Conservation (phyloP, 768 basidiomycete genomes). For the Boletus rubroflammeus region DNA sequence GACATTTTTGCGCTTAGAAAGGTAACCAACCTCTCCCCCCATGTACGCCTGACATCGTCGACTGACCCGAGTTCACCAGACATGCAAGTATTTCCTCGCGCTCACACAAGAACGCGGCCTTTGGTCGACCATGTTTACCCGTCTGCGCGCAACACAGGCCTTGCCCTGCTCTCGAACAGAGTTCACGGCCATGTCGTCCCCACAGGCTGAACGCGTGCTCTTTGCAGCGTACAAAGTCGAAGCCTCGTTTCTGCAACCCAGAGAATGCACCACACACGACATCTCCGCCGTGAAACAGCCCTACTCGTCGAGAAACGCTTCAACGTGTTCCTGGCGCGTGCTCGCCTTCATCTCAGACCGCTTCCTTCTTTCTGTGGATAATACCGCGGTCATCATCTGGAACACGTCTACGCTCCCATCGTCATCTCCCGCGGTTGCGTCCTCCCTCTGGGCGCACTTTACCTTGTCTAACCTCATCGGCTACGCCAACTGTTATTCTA, state of each 20-base stretch:
- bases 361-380: slow-evolving; percentile 19
- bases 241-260: slow-evolving; percentile 13
- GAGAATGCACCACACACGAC: not conserved
- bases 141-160: slow-evolving; percentile 10
- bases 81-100: slow-evolving; percentile 19
- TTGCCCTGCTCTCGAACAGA: slow-evolving; percentile 15
- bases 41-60: not conserved
- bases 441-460: slow-evolving; percentile 13
- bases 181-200: slow-evolving; percentile 3
- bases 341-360: slow-evolving; percentile 20
- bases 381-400: slow-evolving; percentile 14
- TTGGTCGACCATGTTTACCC: slow-evolving; percentile 18
- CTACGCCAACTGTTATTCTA: slow-evolving; percentile 1
- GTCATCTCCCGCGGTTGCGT: not conserved
- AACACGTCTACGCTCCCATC: not conserved
- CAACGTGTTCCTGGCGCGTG: slow-evolving; percentile 2
- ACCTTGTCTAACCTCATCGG: slow-evolving; percentile 3
- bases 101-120: slow-evolving; percentile 17
- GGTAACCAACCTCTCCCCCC: not conserved
- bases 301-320: not conserved
- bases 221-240: slow-evolving; percentile 13
- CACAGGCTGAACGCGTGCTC: slow-evolving; percentile 15
- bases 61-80: slow-evolving; percentile 12
- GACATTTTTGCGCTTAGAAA: slow-evolving; percentile 18
- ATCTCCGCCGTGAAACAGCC: not conserved